A percentile compares a stretch with the other conserved stretches of the same genome.
phyloP scores from a whole-genome alignment of 768 basidiomycete species.

The Pseudohyphozyma bogoriensis region DNA sequence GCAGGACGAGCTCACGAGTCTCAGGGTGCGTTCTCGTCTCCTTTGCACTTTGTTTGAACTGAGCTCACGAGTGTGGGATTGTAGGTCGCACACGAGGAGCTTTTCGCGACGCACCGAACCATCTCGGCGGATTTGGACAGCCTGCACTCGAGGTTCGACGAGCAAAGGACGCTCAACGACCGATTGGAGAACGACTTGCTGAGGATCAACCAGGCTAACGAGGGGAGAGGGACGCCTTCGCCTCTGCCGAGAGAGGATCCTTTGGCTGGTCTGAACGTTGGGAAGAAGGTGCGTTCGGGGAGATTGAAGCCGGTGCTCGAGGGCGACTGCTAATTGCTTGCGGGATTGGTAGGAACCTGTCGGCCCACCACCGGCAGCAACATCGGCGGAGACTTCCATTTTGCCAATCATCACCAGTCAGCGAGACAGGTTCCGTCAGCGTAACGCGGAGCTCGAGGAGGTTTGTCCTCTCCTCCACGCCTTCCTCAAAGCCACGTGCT shows the following conservation, averaged over 20 bases:
- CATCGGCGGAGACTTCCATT: conserved; percentile 79
- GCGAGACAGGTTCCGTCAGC: conserved; percentile 90
- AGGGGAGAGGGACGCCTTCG: conserved; percentile 15
- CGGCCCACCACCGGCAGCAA: conserved; percentile 58
- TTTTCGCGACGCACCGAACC: conserved; percentile 57
- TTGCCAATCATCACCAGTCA: conserved; percentile 98
- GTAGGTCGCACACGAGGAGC: conserved; percentile 67
- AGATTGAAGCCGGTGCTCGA: too few species aligned
- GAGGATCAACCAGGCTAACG: conserved; percentile 52
- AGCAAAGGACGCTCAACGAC: conserved; percentile 71
- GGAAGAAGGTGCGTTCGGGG: conserved; percentile 43
- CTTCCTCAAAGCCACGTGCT: not conserved
- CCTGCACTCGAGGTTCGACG: conserved; percentile 58
- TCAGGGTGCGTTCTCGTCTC: conserved; percentile 50
- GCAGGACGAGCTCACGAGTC: conserved; percentile 81
- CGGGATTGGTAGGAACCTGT: conserved; percentile 34
- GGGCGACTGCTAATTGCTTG: too few species aligned
- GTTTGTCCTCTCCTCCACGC: conserved; percentile 39
- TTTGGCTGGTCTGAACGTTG: conserved; percentile 63
- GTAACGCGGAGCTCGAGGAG: conserved; percentile 95
- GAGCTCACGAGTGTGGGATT: not conserved
- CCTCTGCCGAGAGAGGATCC: conserved; percentile 45
- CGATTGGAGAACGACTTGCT: conserved; percentile 84
- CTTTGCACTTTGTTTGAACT: too few species aligned
- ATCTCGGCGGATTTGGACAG: conserved; percentile 52